Evolutionary conservation across 257 asterid genomes (phyloP).

Genomic region (Solanum chmielewskii): DNA sequence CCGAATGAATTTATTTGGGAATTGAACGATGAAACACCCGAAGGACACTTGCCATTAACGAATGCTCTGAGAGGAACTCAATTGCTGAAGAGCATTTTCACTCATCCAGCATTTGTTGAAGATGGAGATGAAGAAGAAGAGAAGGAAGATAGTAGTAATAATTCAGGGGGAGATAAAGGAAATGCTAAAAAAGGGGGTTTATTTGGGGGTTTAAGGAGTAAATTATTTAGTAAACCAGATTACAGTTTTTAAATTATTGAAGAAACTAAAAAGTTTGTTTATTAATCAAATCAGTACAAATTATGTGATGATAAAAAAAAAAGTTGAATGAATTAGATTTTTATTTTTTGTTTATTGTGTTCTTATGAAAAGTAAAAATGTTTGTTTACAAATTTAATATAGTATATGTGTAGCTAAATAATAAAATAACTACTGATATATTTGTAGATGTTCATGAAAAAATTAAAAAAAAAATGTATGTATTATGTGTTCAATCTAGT

Average conservation of each 20-base stretch:
- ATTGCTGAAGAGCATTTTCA: constrained; percentile 38
- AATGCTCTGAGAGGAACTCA: constrained; percentile 85
- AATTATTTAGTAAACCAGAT: constrained; percentile 1
- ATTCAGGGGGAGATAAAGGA: neutral
- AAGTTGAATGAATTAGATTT: neutral
- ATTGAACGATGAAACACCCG: constrained; percentile 42
- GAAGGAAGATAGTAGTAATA: neutral
- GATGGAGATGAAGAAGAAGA: constrained; percentile 18
- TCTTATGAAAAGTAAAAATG: neutral
- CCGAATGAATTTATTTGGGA: constrained; percentile 79
- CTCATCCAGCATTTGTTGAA: constrained; percentile 56
- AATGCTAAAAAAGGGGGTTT: neutral
- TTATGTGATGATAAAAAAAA: neutral
- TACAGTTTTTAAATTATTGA: neutral
- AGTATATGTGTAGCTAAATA: neutral
- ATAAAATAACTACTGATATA: no score
- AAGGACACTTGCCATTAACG: constrained; percentile 81
- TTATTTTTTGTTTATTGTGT: neutral
- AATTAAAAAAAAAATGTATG: neutral
- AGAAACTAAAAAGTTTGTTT: neutral
- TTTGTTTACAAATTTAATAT: neutral
- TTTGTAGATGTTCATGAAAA: neutral
- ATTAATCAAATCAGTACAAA: neutral
- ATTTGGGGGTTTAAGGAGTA: neutral
- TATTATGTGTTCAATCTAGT: neutral